Evolutionary conservation across 139 green algal genomes (phyloP), one percentile per base, ranked within the genome.

Genomic region (Picochlorum sp.): DNA sequence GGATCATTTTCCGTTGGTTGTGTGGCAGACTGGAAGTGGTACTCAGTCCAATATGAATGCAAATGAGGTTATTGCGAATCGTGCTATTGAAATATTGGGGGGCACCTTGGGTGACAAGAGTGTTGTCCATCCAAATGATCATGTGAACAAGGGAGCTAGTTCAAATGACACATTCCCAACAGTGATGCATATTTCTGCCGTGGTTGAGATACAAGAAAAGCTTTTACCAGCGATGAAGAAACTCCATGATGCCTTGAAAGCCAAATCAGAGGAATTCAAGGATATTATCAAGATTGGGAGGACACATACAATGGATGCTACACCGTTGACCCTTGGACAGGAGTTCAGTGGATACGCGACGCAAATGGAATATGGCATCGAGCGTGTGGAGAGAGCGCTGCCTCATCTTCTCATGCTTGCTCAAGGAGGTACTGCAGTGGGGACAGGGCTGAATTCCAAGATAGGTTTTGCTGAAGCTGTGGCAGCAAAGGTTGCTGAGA

Each of bases 11-110:
- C 92, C 92, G 0, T 73, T 98, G 18, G 84, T 94, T 7, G 71
- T 97, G 0, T 96, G 92, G 90, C 92, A 98, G 79, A 97, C 92
- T 6, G 92, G 92, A 49, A 86, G 70, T 38, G 89, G 89, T 50
- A 98, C 92, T 1, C 92, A 98, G 77, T 89, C 72, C 76, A 96
- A 98, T 81, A 98, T 98, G 92, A 98, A 98, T 64, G 85, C 83
- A 34, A 98, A 98, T 71, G 92, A 98, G 73, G 89, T 96, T 30
- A 92, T 96, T 44, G 85, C 84, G 15, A 85, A 85, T 80, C 75
- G 85, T n/a, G 90, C 92, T 0, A 88, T 87, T 20, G 82, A 96
- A 77, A 79, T 97, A 10, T 61, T 97, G 68, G 87, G 84, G 13
- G 83, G 80, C 49, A 49, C 83, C 66, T 68, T 90, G 41, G 90